These are phyloP conservation scores for Candida qinlingensis DNA, from an alignment of 805 yeast species.

Conservation along the genomic window DNA sequence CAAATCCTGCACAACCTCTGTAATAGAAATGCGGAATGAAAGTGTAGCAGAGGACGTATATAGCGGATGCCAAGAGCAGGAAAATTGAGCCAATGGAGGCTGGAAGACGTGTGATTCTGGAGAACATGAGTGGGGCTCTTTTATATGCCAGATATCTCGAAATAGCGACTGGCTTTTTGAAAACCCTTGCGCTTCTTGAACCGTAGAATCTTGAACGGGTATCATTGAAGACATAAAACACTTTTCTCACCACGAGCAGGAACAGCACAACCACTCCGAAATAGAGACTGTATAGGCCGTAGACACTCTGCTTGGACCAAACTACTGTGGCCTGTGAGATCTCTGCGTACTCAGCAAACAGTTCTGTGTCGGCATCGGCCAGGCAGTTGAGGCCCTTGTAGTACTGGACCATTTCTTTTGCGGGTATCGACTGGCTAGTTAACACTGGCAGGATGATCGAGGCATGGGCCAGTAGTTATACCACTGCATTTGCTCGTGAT, in stretches of 20 bases:
- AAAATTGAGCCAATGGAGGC: slow-evolving; percentile 32
- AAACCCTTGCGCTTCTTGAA: not conserved
- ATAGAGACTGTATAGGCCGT: not conserved
- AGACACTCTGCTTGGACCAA: not conserved
- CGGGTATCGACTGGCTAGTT: not conserved
- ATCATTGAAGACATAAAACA: not conserved
- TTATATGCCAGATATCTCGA: slow-evolving; percentile 29
- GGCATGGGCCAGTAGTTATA: not conserved
- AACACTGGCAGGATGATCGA: not conserved
- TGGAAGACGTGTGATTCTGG: slow-evolving; percentile 34
- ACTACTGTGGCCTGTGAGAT: not conserved
- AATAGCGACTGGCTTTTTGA: slow-evolving; percentile 24
- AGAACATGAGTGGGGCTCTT: slow-evolving; percentile 27
- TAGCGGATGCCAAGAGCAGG: slow-evolving; percentile 28
- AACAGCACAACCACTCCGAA: not conserved
- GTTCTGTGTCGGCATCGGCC: not conserved
- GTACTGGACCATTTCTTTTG: not conserved
- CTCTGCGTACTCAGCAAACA: not conserved
- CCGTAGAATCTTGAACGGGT: not conserved
- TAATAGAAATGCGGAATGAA: slow-evolving; percentile 46
- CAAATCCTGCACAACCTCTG: slow-evolving; percentile 48
- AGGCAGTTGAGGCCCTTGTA: not conserved
- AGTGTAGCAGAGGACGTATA: slow-evolving; percentile 29
- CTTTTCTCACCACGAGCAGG: not conserved
- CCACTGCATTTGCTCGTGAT: too few relatives aligned